Conservation (phyloP, 495 filamentous ascomycete genomes). For the Viridothelium virens region DNA sequence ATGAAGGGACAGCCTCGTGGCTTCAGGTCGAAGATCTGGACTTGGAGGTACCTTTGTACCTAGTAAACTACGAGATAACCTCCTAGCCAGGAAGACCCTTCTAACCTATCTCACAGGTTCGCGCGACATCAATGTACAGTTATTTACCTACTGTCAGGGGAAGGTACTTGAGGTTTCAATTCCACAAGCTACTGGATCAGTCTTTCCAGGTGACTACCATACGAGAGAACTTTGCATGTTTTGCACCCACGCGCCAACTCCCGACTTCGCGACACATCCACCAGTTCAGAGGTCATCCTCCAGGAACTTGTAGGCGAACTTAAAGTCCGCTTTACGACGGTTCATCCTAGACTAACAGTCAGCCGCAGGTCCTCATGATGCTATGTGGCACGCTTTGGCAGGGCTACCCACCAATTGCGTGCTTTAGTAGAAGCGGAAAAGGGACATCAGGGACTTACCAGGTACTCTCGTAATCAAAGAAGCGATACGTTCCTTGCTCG, state of each 20-base stretch:
- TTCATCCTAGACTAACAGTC: slow-evolving; percentile 74
- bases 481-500: slow-evolving; percentile 96
- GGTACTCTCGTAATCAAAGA: slow-evolving; percentile 99
- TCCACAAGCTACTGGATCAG: neutral
- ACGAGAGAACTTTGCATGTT: neutral
- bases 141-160: neutral
- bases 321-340: slow-evolving; percentile 94
- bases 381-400: no score
- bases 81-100: no score
- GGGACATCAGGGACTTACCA: slow-evolving; percentile 56
- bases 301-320: slow-evolving; percentile 94
- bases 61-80: no score
- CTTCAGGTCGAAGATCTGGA: no score
- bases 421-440: neutral
- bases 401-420: no score
- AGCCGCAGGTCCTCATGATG: no score
- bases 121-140: neutral
- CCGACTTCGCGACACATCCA: slow-evolving; percentile 64
- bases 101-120: no score
- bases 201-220: neutral
- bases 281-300: slow-evolving; percentile 81
- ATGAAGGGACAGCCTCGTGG: no score
- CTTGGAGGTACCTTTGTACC: no score
- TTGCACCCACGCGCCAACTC: neutral
- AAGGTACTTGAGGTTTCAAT: slow-evolving; percentile 2